Evolutionary conservation across 148 eudicot genomes (phyloP).

Genomic region (Rhododendron ovatum): DNA sequence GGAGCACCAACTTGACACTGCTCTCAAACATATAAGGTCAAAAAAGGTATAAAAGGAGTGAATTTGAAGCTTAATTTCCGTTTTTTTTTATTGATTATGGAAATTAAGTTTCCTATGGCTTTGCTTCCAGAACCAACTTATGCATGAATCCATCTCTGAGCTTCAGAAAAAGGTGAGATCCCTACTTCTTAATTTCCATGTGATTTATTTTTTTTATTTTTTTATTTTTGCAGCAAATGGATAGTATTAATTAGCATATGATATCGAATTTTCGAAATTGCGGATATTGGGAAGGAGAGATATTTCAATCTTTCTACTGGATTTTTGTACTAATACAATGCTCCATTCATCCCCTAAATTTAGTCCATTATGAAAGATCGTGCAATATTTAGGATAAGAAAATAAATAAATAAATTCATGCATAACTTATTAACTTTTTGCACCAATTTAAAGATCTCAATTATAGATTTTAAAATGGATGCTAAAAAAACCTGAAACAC

Average conservation of each 20-base stretch:
- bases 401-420: too few relatives aligned
- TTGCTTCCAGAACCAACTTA: slow-evolving; percentile 36
- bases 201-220: neutral
- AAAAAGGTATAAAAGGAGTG: slow-evolving; percentile 37
- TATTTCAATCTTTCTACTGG: too few relatives aligned
- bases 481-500: too few relatives aligned
- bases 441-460: too few relatives aligned
- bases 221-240: neutral
- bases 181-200: neutral
- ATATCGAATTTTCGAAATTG: too few relatives aligned
- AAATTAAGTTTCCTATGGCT: neutral
- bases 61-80: neutral
- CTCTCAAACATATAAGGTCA: slow-evolving; percentile 53
- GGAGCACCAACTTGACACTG: slow-evolving; percentile 63
- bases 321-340: neutral
- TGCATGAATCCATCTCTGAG: slow-evolving; percentile 44
- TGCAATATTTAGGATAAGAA: too few relatives aligned
- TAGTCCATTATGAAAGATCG: too few relatives aligned
- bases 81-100: neutral
- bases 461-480: too few relatives aligned
- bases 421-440: too few relatives aligned
- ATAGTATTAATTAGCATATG: too few relatives aligned
- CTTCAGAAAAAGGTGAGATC: slow-evolving; percentile 42
- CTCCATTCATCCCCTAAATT: neutral
- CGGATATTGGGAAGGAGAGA: too few relatives aligned